phyloP scores from a whole-genome alignment of 306 rosid genomes.

The Arachis hypogaea region DNA sequence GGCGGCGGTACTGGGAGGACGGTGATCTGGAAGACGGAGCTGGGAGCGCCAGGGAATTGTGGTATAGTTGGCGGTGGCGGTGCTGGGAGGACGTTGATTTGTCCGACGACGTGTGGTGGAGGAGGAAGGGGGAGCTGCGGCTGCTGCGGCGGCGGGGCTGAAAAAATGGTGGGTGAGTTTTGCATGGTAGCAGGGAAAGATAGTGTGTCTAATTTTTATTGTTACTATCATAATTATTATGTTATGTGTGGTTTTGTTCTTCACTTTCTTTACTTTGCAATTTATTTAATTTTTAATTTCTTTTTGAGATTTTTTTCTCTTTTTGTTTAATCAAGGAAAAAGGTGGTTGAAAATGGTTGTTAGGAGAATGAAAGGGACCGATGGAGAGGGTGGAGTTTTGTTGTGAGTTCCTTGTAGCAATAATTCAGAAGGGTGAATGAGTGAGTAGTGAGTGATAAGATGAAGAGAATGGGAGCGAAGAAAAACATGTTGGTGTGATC shows the following conservation, averaged over 20 bases:
- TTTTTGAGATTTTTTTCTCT: neutral
- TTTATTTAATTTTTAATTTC: neutral
- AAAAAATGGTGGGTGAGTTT: conserved; percentile 37
- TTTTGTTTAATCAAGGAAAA: conserved; percentile 5
- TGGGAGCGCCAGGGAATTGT: conserved; percentile 51
- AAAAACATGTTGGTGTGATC: neutral
- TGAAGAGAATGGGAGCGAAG: conserved; percentile 17
- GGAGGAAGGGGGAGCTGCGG: conserved; percentile 24
- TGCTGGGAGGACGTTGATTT: neutral
- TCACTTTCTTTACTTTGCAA: neutral
- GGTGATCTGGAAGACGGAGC: conserved; percentile 36
- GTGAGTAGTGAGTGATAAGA: neutral
- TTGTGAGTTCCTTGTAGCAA: conserved; percentile 39
- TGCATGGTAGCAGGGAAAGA: conserved; percentile 50
- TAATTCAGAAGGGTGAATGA: conserved; percentile 32
- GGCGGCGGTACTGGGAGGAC: conserved; percentile 45
- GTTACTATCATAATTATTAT: neutral
- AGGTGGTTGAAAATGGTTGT: conserved; percentile 46
- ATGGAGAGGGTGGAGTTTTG: conserved; percentile 6
- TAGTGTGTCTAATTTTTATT: neutral
- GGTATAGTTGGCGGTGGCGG: conserved; percentile 50
- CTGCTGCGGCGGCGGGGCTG: conserved; percentile 33
- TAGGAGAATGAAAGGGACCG: conserved; percentile 39
- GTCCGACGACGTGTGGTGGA: conserved; percentile 17
- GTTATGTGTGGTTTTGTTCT: conserved; percentile 14